Evolutionary conservation across 805 yeast genomes (phyloP), one percentile per base, ranked within the genome.

Genomic region (Candida hungchunana): DNA sequence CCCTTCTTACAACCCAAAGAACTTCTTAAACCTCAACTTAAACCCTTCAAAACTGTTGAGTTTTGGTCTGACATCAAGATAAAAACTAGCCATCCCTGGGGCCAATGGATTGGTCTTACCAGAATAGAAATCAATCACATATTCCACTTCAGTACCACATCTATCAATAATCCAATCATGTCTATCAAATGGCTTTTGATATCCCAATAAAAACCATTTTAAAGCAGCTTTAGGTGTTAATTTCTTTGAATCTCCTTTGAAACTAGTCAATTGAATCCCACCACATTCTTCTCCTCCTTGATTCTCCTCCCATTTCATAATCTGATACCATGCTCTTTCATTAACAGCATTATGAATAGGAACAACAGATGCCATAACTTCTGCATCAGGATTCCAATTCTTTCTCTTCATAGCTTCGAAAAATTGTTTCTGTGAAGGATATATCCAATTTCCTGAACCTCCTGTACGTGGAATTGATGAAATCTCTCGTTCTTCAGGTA

Each of bases 261-360:
- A 90, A 46, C 86, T 79, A 2, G 93, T 79, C 37, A 90, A 66
- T 44, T 84, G 75, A 12, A 94, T 75, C 0, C 95, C 96, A 7
- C 95, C 95, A 62, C 96, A 88, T 26, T 64, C 48, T 6, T 74
- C 77, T 11, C 77, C 73, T 7, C 76, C 70, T 50, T 71, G 63
- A 0, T 67, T 63, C 18, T 65, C 58, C 55, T 90, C 98, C 98
- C 98, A 90, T 47, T 71, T 61, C 53, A 76, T 57, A 22, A 90
- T 87, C 54, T 83, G 87, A 35, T 59, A 60, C 98, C 98, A 90
- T 3, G 95, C 95, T 42, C 86, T 64, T 59, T 90, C 98, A 57
- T 90, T 90, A 22, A 90, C 97, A 26, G 84, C 77, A 54, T 90
- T 90, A 58, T 90, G 98, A 28, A 90, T 82, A 1, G 97, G 97